Base-by-base conservation (phyloP, 257 asterid species). In the Solanum clarkiae region DNA sequence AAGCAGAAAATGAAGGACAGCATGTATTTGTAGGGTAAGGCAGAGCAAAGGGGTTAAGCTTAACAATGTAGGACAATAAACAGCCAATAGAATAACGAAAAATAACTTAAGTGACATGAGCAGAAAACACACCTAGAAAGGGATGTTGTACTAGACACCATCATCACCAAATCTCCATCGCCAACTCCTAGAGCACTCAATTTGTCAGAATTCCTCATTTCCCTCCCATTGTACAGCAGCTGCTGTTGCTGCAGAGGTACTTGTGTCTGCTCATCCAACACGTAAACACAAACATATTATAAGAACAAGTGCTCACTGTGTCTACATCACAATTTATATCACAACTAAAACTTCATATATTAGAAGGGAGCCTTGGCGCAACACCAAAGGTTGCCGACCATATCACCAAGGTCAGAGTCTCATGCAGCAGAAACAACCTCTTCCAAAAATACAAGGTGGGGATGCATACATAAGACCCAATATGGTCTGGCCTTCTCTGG, bases 111-210 rank as follows among this genome's bases (percentile, higher is more conserved):
- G 16, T 55, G 32, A 57, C 40, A 51, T 20, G 16, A 36, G 86
- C 56, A 56, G 62, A 87, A 56, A 22, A 80, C 68, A 86, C 81
- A 95, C 98, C 98, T 92, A 36, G 97, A 85, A 83, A 93, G 87
- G 60, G 96, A 88, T 26, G 90, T 17, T 47, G 91, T 65, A 53
- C 81, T 89, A 18, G 95, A 84, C 84, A 93, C 91, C 98, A 97
- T 91, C 98, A 94, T 95, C 84, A 97, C 92, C 90, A 97, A 92
- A 91, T 97, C 99, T 79, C 99, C 98, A 85, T 97, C 99, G 53
- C 80, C 71, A 83, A 95, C 93, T 69, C 97, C 96, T 22, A 94
- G 86, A 65, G 91, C 93, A 62, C 98, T 88, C 93, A 97, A 86
- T 88, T 89, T 95, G 51, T 92, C 98, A 4, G 95, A 80, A 92